Conservation (phyloP, 805 yeast species). For the Metschnikowia anglica region DNA sequence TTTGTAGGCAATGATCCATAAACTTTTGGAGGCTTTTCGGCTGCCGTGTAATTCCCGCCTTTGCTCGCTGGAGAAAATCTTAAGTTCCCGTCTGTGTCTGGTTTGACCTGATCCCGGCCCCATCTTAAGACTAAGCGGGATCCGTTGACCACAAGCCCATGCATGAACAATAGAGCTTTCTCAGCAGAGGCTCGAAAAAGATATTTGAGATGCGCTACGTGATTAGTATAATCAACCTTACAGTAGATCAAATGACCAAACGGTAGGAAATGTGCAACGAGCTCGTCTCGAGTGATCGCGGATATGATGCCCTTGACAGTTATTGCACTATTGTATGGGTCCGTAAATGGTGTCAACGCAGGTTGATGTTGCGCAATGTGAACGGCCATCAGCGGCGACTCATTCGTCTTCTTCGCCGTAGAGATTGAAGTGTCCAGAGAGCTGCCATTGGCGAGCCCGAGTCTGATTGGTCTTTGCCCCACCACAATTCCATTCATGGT, state of each 20-base stretch:
- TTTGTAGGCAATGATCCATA: conserved; percentile 21
- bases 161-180: conserved; percentile 33
- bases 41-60: conserved; percentile 15
- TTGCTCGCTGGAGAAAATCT: conserved; percentile 12
- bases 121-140: conserved; percentile 31
- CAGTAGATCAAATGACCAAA: conserved; percentile 53
- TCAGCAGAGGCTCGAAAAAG: conserved; percentile 37
- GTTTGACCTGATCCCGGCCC: conserved; percentile 31
- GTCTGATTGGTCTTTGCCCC: conserved; percentile 74
- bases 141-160: conserved; percentile 32
- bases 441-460: conserved; percentile 48
- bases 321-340: conserved; percentile 78
- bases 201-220: conserved; percentile 29
- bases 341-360: conserved; percentile 63
- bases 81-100: conserved; percentile 5
- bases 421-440: conserved; percentile 6
- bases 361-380: conserved; percentile 49
- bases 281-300: conserved; percentile 58
- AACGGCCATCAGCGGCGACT: conserved; percentile 15
- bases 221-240: conserved; percentile 21
- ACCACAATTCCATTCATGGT: conserved; percentile 81
- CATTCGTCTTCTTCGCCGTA: conserved; percentile 6
- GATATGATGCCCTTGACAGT: conserved; percentile 65
- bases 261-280: conserved; percentile 56
- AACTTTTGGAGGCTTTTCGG: conserved; percentile 21